Conservation (phyloP, 495 filamentous ascomycete genomes). For the Staphylotrichum tortipilum region DNA sequence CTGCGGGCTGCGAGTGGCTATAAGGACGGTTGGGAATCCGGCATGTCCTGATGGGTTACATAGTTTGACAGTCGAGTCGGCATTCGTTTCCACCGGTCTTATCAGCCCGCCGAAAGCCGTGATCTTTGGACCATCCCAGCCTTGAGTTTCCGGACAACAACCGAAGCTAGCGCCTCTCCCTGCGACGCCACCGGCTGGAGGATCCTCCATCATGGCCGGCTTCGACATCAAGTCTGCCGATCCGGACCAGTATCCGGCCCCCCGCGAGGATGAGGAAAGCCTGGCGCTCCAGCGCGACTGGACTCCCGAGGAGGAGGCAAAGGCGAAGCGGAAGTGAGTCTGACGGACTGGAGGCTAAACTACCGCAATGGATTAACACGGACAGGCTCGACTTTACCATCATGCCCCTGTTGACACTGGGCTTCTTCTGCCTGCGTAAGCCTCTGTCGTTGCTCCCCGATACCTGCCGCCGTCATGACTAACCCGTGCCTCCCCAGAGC, state of each 20-base stretch:
- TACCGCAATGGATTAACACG: background rate
- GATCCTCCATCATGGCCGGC: background rate
- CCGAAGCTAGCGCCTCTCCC: too few relatives aligned
- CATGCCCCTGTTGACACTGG: slow-evolving; percentile 44
- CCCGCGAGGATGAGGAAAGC: slow-evolving; percentile 22
- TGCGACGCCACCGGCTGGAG: too few relatives aligned
- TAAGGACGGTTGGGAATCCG: background rate
- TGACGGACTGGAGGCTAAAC: too few relatives aligned
- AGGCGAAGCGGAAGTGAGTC: slow-evolving; percentile 32
- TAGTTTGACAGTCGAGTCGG: background rate
- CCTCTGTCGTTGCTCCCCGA: slow-evolving; percentile 15
- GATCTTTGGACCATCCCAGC: too few relatives aligned
- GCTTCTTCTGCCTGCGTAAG: slow-evolving; percentile 48
- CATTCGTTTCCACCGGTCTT: too few relatives aligned
- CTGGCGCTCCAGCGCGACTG: slow-evolving; percentile 25
- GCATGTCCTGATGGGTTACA: background rate
- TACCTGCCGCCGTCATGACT: background rate
- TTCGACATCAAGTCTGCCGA: background rate
- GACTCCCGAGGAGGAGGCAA: slow-evolving; percentile 27
- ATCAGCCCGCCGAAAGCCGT: too few relatives aligned
- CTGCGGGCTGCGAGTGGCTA: background rate
- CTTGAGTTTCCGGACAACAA: too few relatives aligned
- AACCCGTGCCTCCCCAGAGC: slow-evolving; percentile 20
- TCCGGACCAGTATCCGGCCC: slow-evolving; percentile 10
- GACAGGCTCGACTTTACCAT: slow-evolving; percentile 42